These are phyloP conservation scores for Spathaspora sp. DNA, from an alignment of 1,139 yeast species.

Conservation along the genomic window DNA sequence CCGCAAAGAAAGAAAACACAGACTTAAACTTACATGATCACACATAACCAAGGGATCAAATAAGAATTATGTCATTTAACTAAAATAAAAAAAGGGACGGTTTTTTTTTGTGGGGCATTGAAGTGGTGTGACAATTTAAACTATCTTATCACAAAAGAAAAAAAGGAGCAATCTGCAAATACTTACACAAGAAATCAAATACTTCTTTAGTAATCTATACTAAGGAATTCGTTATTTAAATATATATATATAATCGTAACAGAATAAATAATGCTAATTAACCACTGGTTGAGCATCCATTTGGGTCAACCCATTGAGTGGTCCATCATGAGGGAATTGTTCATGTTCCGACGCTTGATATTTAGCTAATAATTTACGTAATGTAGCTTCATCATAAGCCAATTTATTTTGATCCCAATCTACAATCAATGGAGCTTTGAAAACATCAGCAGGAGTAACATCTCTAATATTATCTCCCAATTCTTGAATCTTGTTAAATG, in stretches of 20 bases:
- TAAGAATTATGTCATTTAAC: too few relatives aligned
- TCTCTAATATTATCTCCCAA: constrained; percentile 19
- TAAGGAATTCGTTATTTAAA: background rate
- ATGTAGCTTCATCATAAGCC: constrained; percentile 40
- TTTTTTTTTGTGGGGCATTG: too few relatives aligned
- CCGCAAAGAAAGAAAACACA: too few relatives aligned
- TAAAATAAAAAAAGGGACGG: too few relatives aligned
- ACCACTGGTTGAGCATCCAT: background rate
- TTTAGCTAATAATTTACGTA: constrained; percentile 30
- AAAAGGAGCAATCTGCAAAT: too few relatives aligned
- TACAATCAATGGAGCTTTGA: constrained; percentile 44
- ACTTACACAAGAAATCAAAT: too few relatives aligned
- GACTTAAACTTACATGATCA: too few relatives aligned
- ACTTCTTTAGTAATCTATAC: too few relatives aligned
- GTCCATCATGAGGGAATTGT: background rate
- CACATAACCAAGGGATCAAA: too few relatives aligned
- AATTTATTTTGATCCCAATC: constrained; percentile 50
- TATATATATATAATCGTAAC: background rate
- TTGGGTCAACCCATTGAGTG: too few relatives aligned
- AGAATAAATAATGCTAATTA: background rate
- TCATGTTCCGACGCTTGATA: constrained; percentile 16
- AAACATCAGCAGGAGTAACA: constrained; percentile 35
- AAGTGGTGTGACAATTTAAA: too few relatives aligned
- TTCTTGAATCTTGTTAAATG: constrained; percentile 32
- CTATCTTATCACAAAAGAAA: too few relatives aligned